Percentiles rank a stretch among this genome's conserved stretches.
These are phyloP conservation scores for Chlamydomonas reinhardtii DNA, from an alignment of 163 green algal species.

Conservation along the genomic window DNA sequence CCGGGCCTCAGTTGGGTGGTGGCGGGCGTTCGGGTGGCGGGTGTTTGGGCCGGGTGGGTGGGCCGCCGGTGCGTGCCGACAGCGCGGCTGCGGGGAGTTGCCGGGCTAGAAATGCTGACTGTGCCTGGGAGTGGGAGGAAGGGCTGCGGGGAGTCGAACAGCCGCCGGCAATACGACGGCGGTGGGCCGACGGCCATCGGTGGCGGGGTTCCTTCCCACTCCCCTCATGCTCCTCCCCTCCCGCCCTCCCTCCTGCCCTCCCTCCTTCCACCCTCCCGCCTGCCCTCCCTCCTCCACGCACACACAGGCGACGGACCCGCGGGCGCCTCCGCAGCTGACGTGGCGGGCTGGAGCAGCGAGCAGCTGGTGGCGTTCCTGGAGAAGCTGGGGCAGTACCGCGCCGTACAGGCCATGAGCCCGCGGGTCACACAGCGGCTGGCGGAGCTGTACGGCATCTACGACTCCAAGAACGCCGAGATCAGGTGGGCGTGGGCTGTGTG, in stretches of 20 bases:
- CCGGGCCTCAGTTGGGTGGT: too few species aligned
- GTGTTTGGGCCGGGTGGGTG: too few species aligned
- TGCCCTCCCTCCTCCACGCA: background rate
- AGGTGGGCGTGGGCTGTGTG: background rate
- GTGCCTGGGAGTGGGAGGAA: too few species aligned
- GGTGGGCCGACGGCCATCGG: too few species aligned
- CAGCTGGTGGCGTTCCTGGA: constrained; percentile 87
- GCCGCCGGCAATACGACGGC: too few species aligned
- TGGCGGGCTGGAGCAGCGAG: constrained; percentile 76
- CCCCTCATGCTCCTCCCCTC: too few species aligned
- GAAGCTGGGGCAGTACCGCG: constrained; percentile 62
- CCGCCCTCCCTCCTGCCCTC: background rate
- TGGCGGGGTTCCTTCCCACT: too few species aligned
- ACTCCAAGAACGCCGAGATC: constrained; percentile 85
- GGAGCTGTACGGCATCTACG: constrained; percentile 77
- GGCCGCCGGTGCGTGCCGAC: too few species aligned
- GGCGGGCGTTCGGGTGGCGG: too few species aligned
- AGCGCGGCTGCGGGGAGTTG: too few species aligned
- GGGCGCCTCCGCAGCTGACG: constrained; percentile 59
- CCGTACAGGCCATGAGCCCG: constrained; percentile 25
- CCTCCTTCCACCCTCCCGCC: background rate
- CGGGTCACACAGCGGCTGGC: constrained; percentile 51
- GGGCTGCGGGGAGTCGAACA: too few species aligned
- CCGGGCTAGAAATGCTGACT: too few species aligned
- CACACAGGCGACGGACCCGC: constrained; percentile 37